Evolutionary conservation across 169 alveolate species (phyloP), one percentile per base, ranked within the genome.

Genomic region (Babesia ovata): DNA sequence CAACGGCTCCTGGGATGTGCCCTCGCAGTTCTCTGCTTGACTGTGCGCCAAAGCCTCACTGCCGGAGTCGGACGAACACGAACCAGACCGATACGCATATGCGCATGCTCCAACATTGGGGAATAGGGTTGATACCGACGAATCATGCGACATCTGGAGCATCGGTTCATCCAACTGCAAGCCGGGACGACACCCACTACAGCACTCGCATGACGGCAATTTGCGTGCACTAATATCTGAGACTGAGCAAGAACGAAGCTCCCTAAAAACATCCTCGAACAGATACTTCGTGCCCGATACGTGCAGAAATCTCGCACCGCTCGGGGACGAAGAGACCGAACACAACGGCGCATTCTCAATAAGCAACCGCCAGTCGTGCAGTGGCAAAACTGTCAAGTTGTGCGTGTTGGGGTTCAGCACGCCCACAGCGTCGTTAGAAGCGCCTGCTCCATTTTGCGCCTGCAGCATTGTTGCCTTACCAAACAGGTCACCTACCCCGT

Each of bases 331-430:
- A 0, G 53, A 67, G 33, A 9, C 28, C 12, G 76, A 10, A 24
- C 66, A 36, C 33, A 9, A 24, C 13, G 63, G 44, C 19, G 59
- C 63, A 3, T 29, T 71, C 16, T 75, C 76, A 12, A 75, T 70
- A 29, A 75, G 22, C 22, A 24, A 57, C 36, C 50, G 46, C 84
- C 84, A 75, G 44, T 75, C 69, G 70, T 61, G 56, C 9, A 75
- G 48, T 28, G 84, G 84, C 48, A 75, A 24, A 7, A 75, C 28
- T 19, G 75, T 66, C 3, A 75, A 28, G 54, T 75, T 65, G 59
- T 57, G 50, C 19, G 62, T 39, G 22, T 61, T 60, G 49, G 54
- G 70, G 33, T 63, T 63, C 42, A 79, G 39, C 22, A 70, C 49
- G 0, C 70, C 73, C 21, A 71, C 61, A 26, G 46, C 28, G 44